These are phyloP conservation scores for Circinella minor DNA, from an alignment of 371 early-diverging fungal species.

Conservation along the genomic window DNA sequence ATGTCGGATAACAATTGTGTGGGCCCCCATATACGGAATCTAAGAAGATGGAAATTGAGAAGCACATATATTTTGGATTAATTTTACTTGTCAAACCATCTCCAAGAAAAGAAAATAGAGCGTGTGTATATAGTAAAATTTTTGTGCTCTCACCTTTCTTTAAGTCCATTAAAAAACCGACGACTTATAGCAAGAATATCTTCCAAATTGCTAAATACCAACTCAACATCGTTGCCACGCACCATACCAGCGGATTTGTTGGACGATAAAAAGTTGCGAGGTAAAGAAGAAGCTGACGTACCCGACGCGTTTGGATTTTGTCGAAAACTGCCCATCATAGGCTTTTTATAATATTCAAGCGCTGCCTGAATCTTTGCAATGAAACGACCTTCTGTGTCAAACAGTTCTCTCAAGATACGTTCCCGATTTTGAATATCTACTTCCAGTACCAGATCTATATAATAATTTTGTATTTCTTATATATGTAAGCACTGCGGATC, in stretches of 20 bases:
- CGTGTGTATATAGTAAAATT: neutral
- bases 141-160: conserved; percentile 20
- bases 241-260: conserved; percentile 15
- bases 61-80: neutral
- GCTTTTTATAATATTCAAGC: conserved; percentile 26
- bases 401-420: conserved; percentile 18
- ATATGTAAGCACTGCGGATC: neutral
- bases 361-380: conserved; percentile 28
- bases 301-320: conserved; percentile 5
- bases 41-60: neutral
- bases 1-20: conserved; percentile 31
- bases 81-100: conserved; percentile 10
- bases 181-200: conserved; percentile 18
- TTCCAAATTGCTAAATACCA: conserved; percentile 27
- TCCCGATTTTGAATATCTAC: conserved; percentile 22
- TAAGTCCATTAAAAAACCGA: conserved; percentile 17
- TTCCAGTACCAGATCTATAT: conserved; percentile 12
- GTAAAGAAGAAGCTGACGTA: conserved; percentile 11
- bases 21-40: conserved; percentile 34
- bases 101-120: too few species aligned
- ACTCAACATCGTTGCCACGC: conserved; percentile 22
- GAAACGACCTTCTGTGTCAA: conserved; percentile 24
- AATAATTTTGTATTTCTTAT: neutral
- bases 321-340: conserved; percentile 22
- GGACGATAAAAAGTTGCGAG: conserved; percentile 22